Evolutionary conservation across 129 eudicot species (phyloP).

Genomic region (Chrysanthemum lavandulifolium): DNA sequence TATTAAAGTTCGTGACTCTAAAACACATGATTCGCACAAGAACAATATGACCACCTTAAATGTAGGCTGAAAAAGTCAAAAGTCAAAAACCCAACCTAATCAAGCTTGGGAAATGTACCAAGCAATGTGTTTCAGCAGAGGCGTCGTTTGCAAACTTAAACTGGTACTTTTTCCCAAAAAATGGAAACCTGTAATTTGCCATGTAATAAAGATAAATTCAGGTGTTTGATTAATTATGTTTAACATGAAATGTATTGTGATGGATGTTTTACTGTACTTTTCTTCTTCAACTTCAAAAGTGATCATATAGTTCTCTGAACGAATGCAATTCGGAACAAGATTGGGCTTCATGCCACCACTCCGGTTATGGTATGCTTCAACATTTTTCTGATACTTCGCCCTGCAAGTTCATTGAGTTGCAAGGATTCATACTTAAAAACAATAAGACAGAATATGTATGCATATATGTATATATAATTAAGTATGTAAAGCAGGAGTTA

Average conservation of each 20-base stretch:
- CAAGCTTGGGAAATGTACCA: conserved; percentile 96
- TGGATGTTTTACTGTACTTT: conserved; percentile 51
- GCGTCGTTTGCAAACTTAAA: conserved; percentile 83
- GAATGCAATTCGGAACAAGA: conserved; percentile 88
- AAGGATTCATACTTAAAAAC: conserved; percentile 9
- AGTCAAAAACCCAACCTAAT: conserved; percentile 53
- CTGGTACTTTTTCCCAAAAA: conserved; percentile 93
- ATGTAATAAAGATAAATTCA: conserved; percentile 7
- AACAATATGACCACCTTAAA: neutral
- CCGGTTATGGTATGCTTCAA: conserved; percentile 90
- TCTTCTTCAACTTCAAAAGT: conserved; percentile 99
- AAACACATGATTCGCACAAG: neutral
- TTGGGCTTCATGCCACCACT: conserved; percentile 76
- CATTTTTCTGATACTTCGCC: conserved; percentile 99
- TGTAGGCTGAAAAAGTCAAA: conserved; percentile 3
- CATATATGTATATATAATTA: neutral
- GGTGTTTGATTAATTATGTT: neutral
- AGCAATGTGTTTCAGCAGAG: conserved; percentile 81
- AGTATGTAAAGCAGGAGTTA: neutral
- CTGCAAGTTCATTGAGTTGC: conserved; percentile 35
- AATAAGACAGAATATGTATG: neutral
- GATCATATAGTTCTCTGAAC: conserved; percentile 95
- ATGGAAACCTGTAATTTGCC: conserved; percentile 63
- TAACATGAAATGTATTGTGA: conserved; percentile 2
- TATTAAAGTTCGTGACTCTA: neutral